Conservation (phyloP, 2,329 filamentous ascomycete species). For the Aureobasidium sp. region DNA sequence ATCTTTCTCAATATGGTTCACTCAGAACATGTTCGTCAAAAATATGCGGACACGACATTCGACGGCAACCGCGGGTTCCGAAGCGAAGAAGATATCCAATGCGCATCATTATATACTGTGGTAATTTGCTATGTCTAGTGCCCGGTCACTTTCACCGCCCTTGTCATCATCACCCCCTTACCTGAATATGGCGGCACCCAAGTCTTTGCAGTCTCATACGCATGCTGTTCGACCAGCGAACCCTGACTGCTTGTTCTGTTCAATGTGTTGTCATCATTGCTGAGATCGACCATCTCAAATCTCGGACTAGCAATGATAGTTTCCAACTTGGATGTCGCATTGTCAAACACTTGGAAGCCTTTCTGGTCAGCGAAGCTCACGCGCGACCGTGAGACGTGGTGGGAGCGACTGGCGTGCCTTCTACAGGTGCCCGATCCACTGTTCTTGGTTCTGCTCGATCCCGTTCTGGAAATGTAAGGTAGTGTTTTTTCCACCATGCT, state of each 20-base stretch:
- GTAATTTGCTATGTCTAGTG: not conserved
- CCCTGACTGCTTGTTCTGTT: not conserved
- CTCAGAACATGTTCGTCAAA: not conserved
- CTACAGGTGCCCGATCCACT: not conserved
- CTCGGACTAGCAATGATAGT: not conserved
- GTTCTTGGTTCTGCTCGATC: not conserved
- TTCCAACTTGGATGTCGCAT: not conserved
- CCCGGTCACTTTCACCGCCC: not conserved
- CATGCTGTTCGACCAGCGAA: slow-evolving; percentile 4
- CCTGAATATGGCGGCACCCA: not conserved
- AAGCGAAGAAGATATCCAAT: not conserved
- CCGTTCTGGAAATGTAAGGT: not conserved
- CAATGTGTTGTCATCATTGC: not conserved
- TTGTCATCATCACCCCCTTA: slow-evolving; percentile 7
- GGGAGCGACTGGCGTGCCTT: not conserved
- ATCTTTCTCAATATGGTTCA: not conserved
- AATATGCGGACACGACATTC: not conserved
- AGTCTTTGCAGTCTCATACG: not conserved
- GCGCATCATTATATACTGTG: not conserved
- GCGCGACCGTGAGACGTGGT: not conserved
- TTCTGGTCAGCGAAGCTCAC: slow-evolving; percentile 1
- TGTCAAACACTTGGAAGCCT: slow-evolving; percentile 7
- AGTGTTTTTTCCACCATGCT: not conserved
- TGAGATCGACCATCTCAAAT: not conserved
- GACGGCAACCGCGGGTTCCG: not conserved